These are phyloP conservation scores for Tolypocladium album DNA, from an alignment of 2,329 filamentous ascomycete species.

Conservation along the genomic window DNA sequence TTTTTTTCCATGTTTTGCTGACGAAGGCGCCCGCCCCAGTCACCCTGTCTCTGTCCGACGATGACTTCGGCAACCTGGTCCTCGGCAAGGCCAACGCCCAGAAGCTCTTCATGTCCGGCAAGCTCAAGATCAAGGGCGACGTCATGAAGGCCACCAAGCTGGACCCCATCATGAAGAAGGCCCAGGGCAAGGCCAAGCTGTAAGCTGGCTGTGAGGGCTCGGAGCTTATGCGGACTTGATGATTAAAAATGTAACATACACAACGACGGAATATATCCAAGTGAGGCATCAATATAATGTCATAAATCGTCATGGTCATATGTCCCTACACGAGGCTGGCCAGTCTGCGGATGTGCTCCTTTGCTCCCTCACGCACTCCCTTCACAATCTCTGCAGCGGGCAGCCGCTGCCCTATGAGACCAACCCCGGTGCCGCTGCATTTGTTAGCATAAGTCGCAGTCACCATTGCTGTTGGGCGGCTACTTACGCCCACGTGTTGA, in stretches of 20 bases:
- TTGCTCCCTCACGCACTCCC: constrained; percentile 27
- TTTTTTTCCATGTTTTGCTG: neutral
- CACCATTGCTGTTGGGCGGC: neutral
- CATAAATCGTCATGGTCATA: neutral
- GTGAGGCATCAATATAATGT: neutral
- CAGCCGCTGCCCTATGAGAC: constrained; percentile 28
- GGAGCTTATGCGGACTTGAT: neutral
- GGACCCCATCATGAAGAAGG: constrained; percentile 85
- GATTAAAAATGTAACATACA: neutral
- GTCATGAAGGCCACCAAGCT: constrained; percentile 98
- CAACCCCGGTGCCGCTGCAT: constrained; percentile 30
- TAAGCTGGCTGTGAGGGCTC: constrained; percentile 28
- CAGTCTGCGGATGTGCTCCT: constrained; percentile 19
- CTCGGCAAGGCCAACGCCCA: constrained; percentile 87
- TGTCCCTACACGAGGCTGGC: constrained; percentile 7
- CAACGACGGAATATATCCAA: neutral
- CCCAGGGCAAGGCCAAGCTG: constrained; percentile 74
- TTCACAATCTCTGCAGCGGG: constrained; percentile 31
- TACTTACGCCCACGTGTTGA: constrained; percentile 27
- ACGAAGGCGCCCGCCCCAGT: constrained; percentile 39
- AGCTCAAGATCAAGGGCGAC: constrained; percentile 96
- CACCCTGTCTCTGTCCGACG: constrained; percentile 73
- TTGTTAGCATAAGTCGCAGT: neutral
- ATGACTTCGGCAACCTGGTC: constrained; percentile 77
- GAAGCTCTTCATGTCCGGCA: constrained; percentile 93